These are phyloP conservation scores for Herpotrichia juniperi DNA, from an alignment of 2,329 filamentous ascomycete genomes.

Conservation along the genomic window DNA sequence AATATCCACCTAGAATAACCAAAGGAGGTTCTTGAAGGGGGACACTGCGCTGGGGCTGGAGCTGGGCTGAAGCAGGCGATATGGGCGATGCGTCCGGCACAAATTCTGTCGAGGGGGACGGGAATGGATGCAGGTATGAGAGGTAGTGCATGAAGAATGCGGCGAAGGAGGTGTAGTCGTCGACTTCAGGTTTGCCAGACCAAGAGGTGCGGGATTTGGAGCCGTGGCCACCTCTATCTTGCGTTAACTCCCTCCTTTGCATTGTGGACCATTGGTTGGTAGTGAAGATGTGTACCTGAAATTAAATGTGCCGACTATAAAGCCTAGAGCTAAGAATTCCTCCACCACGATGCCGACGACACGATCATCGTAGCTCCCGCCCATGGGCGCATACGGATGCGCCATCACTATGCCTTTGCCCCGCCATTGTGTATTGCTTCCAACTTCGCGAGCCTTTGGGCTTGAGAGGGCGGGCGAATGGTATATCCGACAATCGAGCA, in stretches of 20 bases:
- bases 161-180: constrained; percentile 83
- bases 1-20: constrained; percentile 80
- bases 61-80: neutral
- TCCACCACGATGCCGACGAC: constrained; percentile 71
- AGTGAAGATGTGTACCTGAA: constrained; percentile 67
- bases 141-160: constrained; percentile 80
- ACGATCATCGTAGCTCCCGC: constrained; percentile 82
- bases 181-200: constrained; percentile 79
- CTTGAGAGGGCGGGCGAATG: constrained; percentile 53
- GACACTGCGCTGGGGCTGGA: neutral
- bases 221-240: constrained; percentile 71
- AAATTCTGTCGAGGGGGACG: constrained; percentile 19
- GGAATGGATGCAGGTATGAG: constrained; percentile 55
- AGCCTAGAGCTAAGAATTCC: constrained; percentile 71
- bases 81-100: constrained; percentile 20
- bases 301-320: constrained; percentile 86
- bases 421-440: constrained; percentile 29
- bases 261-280: neutral
- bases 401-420: constrained; percentile 71
- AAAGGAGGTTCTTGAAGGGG: constrained; percentile 14
- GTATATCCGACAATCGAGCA: constrained; percentile 83
- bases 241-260: constrained; percentile 6
- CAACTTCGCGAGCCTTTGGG: constrained; percentile 2
- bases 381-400: constrained; percentile 89
- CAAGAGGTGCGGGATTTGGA: constrained; percentile 84